Percentiles rank a stretch among this genome's conserved stretches.
Evolutionary conservation across 2,329 filamentous ascomycete genomes (phyloP).

Genomic region (Phialophora verrucosa): DNA sequence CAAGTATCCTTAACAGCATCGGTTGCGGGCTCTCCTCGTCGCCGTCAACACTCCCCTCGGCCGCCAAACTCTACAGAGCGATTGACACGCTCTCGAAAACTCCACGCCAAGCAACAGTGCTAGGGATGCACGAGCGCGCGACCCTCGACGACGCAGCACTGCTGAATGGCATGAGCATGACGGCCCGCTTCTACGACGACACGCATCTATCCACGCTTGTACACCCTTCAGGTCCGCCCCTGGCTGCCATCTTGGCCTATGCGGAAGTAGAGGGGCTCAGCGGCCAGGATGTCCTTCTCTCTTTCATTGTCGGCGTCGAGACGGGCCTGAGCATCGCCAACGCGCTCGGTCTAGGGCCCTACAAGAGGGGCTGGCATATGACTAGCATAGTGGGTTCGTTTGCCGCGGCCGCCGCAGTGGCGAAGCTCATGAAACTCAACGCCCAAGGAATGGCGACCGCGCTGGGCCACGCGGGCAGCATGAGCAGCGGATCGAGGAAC

Average conservation of each 20-base stretch:
- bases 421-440: constrained; percentile 13
- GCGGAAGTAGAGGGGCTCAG: constrained; percentile 14
- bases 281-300: constrained; percentile 11
- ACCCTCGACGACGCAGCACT: constrained; percentile 18
- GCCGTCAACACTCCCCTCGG: constrained; percentile 6
- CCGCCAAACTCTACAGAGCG: constrained; percentile 19
- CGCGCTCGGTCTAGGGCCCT: constrained; percentile 14
- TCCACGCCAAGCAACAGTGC: constrained; percentile 15
- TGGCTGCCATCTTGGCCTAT: constrained; percentile 13
- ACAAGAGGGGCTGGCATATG: constrained; percentile 23
- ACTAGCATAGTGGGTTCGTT: constrained; percentile 15
- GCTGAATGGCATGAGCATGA: constrained; percentile 18
- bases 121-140: constrained; percentile 8
- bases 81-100: constrained; percentile 10
- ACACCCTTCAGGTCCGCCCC: constrained; percentile 18
- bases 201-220: constrained; percentile 14
- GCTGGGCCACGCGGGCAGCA: constrained; percentile 14
- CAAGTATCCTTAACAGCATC: constrained; percentile 21
- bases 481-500: constrained; percentile 13
- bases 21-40: constrained; percentile 17
- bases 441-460: constrained; percentile 13
- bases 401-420: constrained; percentile 6
- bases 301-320: constrained; percentile 15
- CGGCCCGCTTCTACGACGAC: constrained; percentile 19
- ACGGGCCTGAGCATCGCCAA: constrained; percentile 12